A percentile compares a stretch with the other conserved stretches of the same genome.
phyloP scores from a whole-genome alignment of 2,329 filamentous ascomycete genomes.

The Exophiala dermatitidis region DNA sequence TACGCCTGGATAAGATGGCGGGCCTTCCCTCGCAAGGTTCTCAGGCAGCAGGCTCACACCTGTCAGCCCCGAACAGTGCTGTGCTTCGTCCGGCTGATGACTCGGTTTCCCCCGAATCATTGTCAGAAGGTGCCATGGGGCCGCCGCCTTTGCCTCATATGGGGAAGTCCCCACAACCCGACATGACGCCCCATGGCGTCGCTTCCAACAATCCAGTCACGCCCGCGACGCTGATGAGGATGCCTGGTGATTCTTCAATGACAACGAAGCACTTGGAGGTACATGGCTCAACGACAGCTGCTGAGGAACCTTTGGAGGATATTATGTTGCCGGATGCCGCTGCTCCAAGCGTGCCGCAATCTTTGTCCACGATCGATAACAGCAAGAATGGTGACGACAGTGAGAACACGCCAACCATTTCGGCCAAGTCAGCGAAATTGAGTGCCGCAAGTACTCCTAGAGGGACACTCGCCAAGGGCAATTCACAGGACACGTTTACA shows the following conservation, averaged over 20 bases:
- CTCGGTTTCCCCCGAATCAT: constrained; percentile 44
- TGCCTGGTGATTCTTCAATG: constrained; percentile 45
- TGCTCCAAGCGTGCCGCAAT: constrained; percentile 44
- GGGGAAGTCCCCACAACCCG: constrained; percentile 34
- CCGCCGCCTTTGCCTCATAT: constrained; percentile 40
- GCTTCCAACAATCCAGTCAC: constrained; percentile 59
- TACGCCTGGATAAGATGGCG: constrained; percentile 32
- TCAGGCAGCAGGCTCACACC: constrained; percentile 31
- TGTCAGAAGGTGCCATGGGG: constrained; percentile 46
- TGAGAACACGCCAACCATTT: constrained; percentile 51
- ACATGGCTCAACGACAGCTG: constrained; percentile 37
- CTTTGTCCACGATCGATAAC: constrained; percentile 47
- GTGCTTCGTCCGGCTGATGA: constrained; percentile 34
- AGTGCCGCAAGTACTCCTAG: constrained; percentile 44
- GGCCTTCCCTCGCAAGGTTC: constrained; percentile 30
- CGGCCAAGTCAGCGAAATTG: constrained; percentile 59
- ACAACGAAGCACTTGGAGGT: constrained; percentile 31
- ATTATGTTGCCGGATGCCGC: constrained; percentile 68
- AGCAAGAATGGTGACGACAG: constrained; percentile 35
- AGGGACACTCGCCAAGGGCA: constrained; percentile 29
- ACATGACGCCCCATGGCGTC: constrained; percentile 26
- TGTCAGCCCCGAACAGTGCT: constrained; percentile 25
- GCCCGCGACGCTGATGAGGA: constrained; percentile 79
- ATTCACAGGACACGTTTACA: constrained; percentile 33
- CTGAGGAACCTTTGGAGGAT: constrained; percentile 55